These are phyloP conservation scores for Diaporthe caulivora DNA, from an alignment of 2,329 filamentous ascomycete species.

Conservation along the genomic window DNA sequence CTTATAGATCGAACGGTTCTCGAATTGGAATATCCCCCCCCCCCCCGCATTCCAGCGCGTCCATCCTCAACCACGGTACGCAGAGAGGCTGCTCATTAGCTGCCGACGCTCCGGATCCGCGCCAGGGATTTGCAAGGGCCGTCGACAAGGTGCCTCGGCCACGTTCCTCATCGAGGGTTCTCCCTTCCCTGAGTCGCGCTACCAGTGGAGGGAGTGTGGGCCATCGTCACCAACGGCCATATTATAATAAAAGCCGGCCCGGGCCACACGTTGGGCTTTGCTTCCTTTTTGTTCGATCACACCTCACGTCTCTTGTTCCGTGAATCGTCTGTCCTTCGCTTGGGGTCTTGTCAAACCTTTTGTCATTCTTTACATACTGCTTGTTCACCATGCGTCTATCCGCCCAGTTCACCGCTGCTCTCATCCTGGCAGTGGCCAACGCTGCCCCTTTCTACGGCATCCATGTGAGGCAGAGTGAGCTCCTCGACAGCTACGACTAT, in stretches of 20 bases:
- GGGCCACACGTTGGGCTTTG: background rate
- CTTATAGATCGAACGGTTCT: slow-evolving; percentile 8
- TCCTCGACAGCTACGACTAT: slow-evolving; percentile 36
- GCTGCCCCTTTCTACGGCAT: slow-evolving; percentile 33
- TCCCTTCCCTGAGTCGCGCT: slow-evolving; percentile 22
- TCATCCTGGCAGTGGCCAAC: slow-evolving; percentile 14
- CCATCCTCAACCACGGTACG: slow-evolving; percentile 11
- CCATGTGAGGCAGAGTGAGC: slow-evolving; percentile 8
- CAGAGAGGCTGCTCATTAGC: slow-evolving; percentile 8
- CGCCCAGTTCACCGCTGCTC: slow-evolving; percentile 5
- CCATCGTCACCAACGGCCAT: background rate
- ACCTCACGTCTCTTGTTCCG: background rate
- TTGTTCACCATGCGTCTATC: slow-evolving; percentile 24
- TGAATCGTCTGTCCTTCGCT: slow-evolving; percentile 9
- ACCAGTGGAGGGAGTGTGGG: background rate
- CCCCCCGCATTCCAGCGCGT: slow-evolving; percentile 2
- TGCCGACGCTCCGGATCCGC: slow-evolving; percentile 24
- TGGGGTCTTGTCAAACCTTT: background rate
- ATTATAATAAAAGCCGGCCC: slow-evolving; percentile 15
- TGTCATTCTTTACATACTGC: slow-evolving; percentile 13
- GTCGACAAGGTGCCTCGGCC: slow-evolving; percentile 14
- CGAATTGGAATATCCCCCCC: background rate
- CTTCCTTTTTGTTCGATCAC: background rate
- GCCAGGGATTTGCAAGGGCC: slow-evolving; percentile 25
- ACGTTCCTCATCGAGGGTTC: background rate